Conservation (phyloP, 305 asterid genomes). For the Solanum chacoense region DNA sequence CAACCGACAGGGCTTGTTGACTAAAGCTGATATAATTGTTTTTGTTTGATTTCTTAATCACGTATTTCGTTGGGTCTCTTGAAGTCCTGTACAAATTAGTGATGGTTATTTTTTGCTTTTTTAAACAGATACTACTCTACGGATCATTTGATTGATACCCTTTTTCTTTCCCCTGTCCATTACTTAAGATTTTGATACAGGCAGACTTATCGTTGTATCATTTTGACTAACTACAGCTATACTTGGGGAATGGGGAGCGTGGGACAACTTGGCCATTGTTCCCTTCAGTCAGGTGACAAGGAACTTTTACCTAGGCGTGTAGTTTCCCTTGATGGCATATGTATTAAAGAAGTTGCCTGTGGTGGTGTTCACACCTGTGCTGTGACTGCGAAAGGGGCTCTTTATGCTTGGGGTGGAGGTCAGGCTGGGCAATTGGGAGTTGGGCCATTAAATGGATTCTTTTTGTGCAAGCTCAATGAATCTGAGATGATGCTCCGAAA, state of each 20-base stretch:
- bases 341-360: slow-evolving; percentile 58
- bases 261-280: slow-evolving; percentile 98
- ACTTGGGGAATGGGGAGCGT: slow-evolving; percentile 97
- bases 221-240: slow-evolving; percentile 38
- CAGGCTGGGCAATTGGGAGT: slow-evolving; percentile 93
- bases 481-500: slow-evolving; percentile 72
- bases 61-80: background rate
- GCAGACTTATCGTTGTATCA: background rate
- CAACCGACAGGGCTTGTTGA: background rate
- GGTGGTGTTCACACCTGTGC: slow-evolving; percentile 97
- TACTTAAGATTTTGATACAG: background rate
- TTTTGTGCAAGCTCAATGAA: slow-evolving; percentile 43
- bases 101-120: background rate
- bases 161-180: background rate
- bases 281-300: slow-evolving; percentile 77
- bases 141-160: background rate
- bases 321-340: slow-evolving; percentile 60
- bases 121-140: background rate
- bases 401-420: slow-evolving; percentile 97
- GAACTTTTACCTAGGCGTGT: slow-evolving; percentile 85
- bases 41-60: background rate
- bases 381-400: slow-evolving; percentile 68
- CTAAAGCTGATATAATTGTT: background rate
- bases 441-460: slow-evolving; percentile 70
- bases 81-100: background rate